Base-by-base conservation (phyloP, 192 early-diverging fungal species). In the Coemansia sp. region DNA sequence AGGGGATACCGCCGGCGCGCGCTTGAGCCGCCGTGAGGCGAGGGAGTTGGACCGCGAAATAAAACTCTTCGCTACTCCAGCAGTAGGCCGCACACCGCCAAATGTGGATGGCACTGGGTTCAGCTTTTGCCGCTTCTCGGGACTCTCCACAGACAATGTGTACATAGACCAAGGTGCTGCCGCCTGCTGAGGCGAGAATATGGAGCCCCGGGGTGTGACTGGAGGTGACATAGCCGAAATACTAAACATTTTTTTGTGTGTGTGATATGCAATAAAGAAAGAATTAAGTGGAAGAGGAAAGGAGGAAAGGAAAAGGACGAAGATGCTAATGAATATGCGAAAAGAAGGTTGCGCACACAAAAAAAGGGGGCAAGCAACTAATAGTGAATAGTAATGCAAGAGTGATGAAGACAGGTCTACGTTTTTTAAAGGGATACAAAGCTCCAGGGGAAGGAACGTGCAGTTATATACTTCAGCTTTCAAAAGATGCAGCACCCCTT, bases 181-280 rank as follows among this genome's bases (percentile, higher is more conserved):
- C 3, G 50, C 34, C 42, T 76, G 74, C 54, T 65, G 60, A 7
- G 74, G 74, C 42, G 74, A 76, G 24, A 76, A 76, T 44, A 76
- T 67, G 6, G 74, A 35, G 21, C 68, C 74, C 31, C 74, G 41
- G 69, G 74, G 74, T 2, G 74, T 76, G 59, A 64, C 62, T 11
- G 74, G 74, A 17, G 74, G 74, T 6, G 74, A 76, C 60, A 76
- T 70, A 64, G 65, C 65, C 3, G 65, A 66, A 46, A 76, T 70
- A 19, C 59, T 70, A 40, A 76, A 66, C 74, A 76, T 76, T 51
- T 19, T 62, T 36, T n/a, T n/a, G n/a, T n/a, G n/a, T n/a, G n/a
- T 60, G 24, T 48, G n/a, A 24, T 60, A n/a, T 36, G 27, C 59
- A 57, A 10, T 29, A 34, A 34, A 40, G 10, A 42, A 29, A 35